Conservation (phyloP, 1,284 basidiomycete species). For the Microbotryum violaceum region DNA sequence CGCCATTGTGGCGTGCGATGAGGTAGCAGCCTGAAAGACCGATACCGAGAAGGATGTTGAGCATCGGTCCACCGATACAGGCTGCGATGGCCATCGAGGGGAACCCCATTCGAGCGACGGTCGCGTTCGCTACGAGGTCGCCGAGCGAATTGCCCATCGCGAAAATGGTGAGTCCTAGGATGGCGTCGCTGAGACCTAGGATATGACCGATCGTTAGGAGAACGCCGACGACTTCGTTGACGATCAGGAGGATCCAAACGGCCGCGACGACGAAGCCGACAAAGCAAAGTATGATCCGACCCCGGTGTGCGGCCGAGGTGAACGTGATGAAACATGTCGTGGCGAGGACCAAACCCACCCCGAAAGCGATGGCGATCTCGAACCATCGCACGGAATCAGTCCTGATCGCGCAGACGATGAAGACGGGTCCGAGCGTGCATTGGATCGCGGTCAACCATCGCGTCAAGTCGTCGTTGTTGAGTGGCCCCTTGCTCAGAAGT, state of each 20-base stretch:
- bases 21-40: slow-evolving; percentile 71
- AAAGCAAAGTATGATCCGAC: slow-evolving; percentile 65
- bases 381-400: slow-evolving; percentile 49
- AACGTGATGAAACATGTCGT: slow-evolving; percentile 57
- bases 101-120: slow-evolving; percentile 54
- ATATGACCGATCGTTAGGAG: slow-evolving; percentile 85
- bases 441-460: slow-evolving; percentile 75
- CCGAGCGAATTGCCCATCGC: slow-evolving; percentile 93
- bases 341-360: slow-evolving; percentile 53
- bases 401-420: slow-evolving; percentile 6
- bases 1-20: slow-evolving; percentile 48
- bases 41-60: slow-evolving; percentile 83
- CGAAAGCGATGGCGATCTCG: slow-evolving; percentile 52
- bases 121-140: slow-evolving; percentile 93
- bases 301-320: slow-evolving; percentile 53
- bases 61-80: slow-evolving; percentile 91
- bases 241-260: slow-evolving; percentile 92
- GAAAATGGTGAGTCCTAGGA: slow-evolving; percentile 92
- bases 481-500: too few species aligned
- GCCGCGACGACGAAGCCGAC: slow-evolving; percentile 82
- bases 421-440: slow-evolving; percentile 68
- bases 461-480: slow-evolving; percentile 49
- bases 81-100: slow-evolving; percentile 81
- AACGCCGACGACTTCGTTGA: slow-evolving; percentile 83
- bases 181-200: slow-evolving; percentile 91